These are phyloP conservation scores for Panicum virgatum DNA, from an alignment of 202 grass and related monocot species.

Conservation along the genomic window DNA sequence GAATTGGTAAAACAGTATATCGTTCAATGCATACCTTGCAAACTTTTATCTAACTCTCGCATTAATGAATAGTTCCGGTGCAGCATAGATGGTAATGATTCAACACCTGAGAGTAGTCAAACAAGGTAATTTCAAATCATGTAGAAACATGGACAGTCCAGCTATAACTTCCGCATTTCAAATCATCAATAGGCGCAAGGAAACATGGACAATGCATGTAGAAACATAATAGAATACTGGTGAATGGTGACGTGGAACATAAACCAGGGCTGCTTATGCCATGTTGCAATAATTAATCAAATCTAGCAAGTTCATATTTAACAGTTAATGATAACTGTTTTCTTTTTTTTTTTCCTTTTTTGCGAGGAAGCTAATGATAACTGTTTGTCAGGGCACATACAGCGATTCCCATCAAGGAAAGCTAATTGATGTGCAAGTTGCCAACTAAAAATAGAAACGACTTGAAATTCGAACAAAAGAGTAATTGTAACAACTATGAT, in stretches of 20 bases:
- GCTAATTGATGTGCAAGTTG: background rate
- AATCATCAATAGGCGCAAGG: background rate
- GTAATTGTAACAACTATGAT: conserved; percentile 1
- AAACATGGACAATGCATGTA: conserved; percentile 12
- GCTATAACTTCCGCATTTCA: background rate
- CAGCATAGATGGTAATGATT: conserved; percentile 78
- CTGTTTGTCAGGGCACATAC: background rate
- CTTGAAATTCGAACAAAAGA: background rate
- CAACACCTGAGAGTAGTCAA: conserved; percentile 54
- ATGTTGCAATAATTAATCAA: background rate
- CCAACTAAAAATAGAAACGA: background rate
- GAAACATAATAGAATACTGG: background rate
- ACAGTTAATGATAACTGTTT: background rate
- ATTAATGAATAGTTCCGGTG: conserved; percentile 87
- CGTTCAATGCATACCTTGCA: conserved; percentile 59
- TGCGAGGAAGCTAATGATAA: background rate
- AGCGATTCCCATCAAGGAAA: background rate
- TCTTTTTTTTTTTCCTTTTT: too few relatives aligned
- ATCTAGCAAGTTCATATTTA: conserved; percentile 22
- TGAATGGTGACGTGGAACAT: background rate
- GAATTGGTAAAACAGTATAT: background rate
- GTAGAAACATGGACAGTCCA: too few relatives aligned
- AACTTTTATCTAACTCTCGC: conserved; percentile 90
- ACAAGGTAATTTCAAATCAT: too few relatives aligned
- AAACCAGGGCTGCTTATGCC: background rate